phyloP scores from a whole-genome alignment of 2,329 filamentous ascomycete species.

The Stachybotrys elegans region DNA sequence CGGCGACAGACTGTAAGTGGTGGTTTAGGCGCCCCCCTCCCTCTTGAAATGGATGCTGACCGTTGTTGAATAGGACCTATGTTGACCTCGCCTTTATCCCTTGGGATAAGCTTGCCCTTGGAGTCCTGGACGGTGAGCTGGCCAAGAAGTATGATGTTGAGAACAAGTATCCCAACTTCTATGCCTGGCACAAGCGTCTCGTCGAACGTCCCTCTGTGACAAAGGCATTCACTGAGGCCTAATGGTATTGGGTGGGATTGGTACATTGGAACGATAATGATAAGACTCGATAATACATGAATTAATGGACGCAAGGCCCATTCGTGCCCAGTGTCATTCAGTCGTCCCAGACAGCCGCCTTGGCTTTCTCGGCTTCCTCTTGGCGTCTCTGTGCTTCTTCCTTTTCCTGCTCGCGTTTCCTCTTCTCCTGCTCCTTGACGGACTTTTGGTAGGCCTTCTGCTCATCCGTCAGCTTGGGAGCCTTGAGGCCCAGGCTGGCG shows the following conservation, averaged over 20 bases:
- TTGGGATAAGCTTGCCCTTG: slow-evolving; percentile 17
- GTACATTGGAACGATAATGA: too few species aligned
- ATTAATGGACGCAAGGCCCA: too few species aligned
- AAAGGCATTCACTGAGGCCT: slow-evolving; percentile 9
- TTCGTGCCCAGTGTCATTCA: too few species aligned
- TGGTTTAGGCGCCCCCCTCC: background rate
- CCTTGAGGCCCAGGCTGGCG: slow-evolving; percentile 75
- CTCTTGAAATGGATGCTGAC: background rate
- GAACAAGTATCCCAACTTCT: slow-evolving; percentile 27
- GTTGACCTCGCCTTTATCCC: slow-evolving; percentile 27
- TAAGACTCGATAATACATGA: too few species aligned
- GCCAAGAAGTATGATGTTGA: slow-evolving; percentile 20
- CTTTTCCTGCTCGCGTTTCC: slow-evolving; percentile 66
- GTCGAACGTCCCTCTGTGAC: slow-evolving; percentile 23
- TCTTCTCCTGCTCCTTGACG: slow-evolving; percentile 78
- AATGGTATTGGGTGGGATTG: too few species aligned
- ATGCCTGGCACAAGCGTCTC: slow-evolving; percentile 27
- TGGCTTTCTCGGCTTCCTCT: slow-evolving; percentile 68
- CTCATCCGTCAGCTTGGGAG: slow-evolving; percentile 80
- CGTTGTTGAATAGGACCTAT: slow-evolving; percentile 27
- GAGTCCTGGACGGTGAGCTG: slow-evolving; percentile 11
- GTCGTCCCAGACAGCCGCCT: slow-evolving; percentile 81
- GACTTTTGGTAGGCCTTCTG: slow-evolving; percentile 81
- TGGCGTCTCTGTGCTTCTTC: slow-evolving; percentile 56
- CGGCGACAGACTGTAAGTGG: slow-evolving; percentile 25